A percentile compares a stretch with the other conserved stretches of the same genome.
Evolutionary conservation across 2,329 filamentous ascomycete species (phyloP).

Genomic region (Bipolaris cookei): DNA sequence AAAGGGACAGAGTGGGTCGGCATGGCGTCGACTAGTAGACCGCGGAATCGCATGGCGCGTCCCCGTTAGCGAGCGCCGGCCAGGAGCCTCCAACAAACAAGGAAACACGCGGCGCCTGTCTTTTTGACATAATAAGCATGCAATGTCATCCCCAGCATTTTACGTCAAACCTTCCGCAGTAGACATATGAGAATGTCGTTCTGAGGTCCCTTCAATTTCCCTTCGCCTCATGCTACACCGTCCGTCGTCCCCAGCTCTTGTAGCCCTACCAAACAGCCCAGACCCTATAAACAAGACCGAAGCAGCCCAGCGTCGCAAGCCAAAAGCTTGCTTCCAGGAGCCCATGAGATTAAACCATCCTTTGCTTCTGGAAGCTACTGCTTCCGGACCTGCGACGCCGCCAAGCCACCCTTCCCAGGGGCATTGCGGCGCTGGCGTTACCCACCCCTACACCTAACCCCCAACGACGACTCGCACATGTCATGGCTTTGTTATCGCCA

Average conservation of each 20-base stretch:
- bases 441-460: slow-evolving; percentile 1
- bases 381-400: slow-evolving; percentile 7
- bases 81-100: slow-evolving; percentile 4
- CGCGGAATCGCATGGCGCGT: slow-evolving; percentile 16
- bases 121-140: neutral
- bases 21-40: slow-evolving; percentile 15
- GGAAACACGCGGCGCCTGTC: neutral
- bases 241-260: slow-evolving; percentile 3
- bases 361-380: neutral
- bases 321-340: slow-evolving; percentile 12
- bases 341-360: slow-evolving; percentile 10
- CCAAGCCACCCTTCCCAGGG: slow-evolving; percentile 8
- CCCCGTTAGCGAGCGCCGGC: slow-evolving; percentile 16
- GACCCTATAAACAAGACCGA: slow-evolving; percentile 13
- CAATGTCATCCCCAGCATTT: neutral
- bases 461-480: slow-evolving; percentile 4
- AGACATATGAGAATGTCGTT: neutral
- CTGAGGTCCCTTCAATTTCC: slow-evolving; percentile 2
- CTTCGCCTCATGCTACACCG: neutral
- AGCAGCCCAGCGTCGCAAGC: slow-evolving; percentile 9
- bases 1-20: slow-evolving; percentile 20
- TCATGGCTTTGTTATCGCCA: slow-evolving; percentile 9
- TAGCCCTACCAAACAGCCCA: slow-evolving; percentile 10
- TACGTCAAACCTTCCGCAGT: neutral
- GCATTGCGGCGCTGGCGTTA: slow-evolving; percentile 13